Conservation (phyloP, 352 stramenopile species). For the Phytophthora colocasiae region DNA sequence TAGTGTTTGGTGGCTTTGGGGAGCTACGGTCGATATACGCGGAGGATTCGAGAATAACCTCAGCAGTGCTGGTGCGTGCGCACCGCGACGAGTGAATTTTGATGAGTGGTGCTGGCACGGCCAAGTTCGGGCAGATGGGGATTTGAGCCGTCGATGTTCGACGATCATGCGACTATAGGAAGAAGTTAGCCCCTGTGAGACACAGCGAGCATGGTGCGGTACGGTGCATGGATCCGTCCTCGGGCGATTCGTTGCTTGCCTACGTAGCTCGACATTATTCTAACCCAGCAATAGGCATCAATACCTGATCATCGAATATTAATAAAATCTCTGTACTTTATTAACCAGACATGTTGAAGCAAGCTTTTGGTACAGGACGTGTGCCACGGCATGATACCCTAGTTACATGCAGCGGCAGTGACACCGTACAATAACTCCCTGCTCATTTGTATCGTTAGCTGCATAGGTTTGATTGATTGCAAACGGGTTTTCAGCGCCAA, state of each 20-base stretch:
- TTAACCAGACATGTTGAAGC: too few relatives aligned
- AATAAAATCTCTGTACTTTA: too few relatives aligned
- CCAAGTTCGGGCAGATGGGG: conserved; percentile 15
- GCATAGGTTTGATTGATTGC: too few relatives aligned
- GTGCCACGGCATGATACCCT: too few relatives aligned
- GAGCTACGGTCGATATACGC: not conserved
- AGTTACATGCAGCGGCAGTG: too few relatives aligned
- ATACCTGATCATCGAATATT: too few relatives aligned
- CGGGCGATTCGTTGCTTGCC: not conserved
- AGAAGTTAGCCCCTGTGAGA: conserved; percentile 20
- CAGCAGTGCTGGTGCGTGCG: conserved; percentile 1
- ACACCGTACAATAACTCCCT: too few relatives aligned
- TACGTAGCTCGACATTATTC: not conserved
- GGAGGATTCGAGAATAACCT: conserved; percentile 27
- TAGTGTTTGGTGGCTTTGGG: not conserved
- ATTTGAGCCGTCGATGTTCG: conserved; percentile 16
- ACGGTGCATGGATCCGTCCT: too few relatives aligned
- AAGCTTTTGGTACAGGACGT: too few relatives aligned
- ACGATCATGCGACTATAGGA: conserved; percentile 29
- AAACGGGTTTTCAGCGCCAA: too few relatives aligned
- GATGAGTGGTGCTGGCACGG: conserved; percentile 19
- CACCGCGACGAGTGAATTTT: conserved; percentile 13
- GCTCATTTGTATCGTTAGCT: too few relatives aligned
- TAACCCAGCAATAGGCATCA: too few relatives aligned
- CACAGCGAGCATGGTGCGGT: conserved; percentile 6